Evolutionary conservation across 257 asterid genomes (phyloP).

Genomic region (Solanum pimpinellifolium): DNA sequence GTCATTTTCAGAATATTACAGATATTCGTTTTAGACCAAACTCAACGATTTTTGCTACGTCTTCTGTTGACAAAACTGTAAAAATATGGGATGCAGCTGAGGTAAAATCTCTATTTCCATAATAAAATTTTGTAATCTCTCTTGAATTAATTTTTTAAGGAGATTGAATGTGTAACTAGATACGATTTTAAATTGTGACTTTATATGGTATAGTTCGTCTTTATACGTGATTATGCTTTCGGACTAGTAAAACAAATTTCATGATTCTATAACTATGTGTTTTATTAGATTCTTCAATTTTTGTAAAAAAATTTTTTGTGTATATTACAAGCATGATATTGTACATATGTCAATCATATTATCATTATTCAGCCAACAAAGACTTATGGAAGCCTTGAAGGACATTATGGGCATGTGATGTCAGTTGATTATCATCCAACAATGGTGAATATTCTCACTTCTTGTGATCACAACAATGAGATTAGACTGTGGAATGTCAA

Average conservation of each 20-base stretch:
- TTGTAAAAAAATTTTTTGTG: background rate
- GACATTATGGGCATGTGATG: background rate
- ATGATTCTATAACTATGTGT: background rate
- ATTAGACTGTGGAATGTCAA: background rate
- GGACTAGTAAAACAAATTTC: no score
- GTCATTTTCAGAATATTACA: conserved; percentile 19
- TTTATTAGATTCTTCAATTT: background rate
- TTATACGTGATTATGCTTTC: background rate
- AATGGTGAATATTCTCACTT: background rate
- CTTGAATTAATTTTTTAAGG: no score
- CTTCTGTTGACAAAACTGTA: conserved; percentile 28
- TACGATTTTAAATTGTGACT: background rate
- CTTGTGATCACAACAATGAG: background rate
- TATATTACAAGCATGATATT: background rate
- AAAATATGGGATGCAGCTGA: conserved; percentile 32
- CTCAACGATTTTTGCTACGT: conserved; percentile 29
- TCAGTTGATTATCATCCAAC: background rate
- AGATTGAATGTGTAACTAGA: no score
- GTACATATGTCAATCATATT: background rate
- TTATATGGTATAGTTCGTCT: no score
- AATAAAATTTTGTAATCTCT: background rate
- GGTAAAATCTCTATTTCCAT: conserved; percentile 6
- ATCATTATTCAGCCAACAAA: background rate
- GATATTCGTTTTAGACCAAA: conserved; percentile 27
- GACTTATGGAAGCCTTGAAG: background rate